These are phyloP conservation scores for Umbelopsis vinacea DNA, from an alignment of 192 early-diverging fungal species.

Conservation along the genomic window DNA sequence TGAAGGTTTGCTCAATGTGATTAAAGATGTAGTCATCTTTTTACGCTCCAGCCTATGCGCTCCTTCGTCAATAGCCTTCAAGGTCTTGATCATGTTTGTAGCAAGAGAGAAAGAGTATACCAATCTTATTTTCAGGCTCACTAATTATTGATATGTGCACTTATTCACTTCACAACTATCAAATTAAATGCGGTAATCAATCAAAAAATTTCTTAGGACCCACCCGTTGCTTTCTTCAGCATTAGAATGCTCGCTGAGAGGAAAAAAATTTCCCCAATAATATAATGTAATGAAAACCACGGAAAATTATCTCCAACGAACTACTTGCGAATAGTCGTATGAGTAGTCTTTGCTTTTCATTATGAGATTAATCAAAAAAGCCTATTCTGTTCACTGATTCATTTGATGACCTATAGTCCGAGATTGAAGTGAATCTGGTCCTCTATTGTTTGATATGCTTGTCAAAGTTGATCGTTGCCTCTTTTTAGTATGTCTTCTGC, in stretches of 20 bases:
- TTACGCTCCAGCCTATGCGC: neutral
- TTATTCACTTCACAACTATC: slow-evolving; percentile 10
- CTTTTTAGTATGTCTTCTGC: no score
- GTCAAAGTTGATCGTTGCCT: no score
- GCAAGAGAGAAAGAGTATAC: neutral
- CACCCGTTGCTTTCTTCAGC: neutral
- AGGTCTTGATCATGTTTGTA: neutral
- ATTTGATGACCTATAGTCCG: no score
- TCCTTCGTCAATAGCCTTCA: neutral
- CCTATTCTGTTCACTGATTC: no score
- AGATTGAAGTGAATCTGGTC: no score
- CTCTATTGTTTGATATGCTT: no score
- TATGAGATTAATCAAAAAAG: no score
- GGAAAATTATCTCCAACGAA: slow-evolving; percentile 1
- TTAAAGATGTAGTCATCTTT: neutral
- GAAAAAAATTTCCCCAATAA: slow-evolving; percentile 2
- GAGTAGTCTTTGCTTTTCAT: no score
- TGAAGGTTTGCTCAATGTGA: neutral
- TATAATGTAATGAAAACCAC: neutral
- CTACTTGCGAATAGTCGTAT: neutral
- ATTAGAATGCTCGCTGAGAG: neutral
- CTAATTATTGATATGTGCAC: neutral
- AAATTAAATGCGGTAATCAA: slow-evolving; percentile 13
- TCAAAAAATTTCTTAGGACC: neutral
- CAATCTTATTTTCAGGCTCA: neutral